Base-by-base conservation (phyloP, 2,329 filamentous ascomycete genomes). In the Teratosphaeriaceae sp. region DNA sequence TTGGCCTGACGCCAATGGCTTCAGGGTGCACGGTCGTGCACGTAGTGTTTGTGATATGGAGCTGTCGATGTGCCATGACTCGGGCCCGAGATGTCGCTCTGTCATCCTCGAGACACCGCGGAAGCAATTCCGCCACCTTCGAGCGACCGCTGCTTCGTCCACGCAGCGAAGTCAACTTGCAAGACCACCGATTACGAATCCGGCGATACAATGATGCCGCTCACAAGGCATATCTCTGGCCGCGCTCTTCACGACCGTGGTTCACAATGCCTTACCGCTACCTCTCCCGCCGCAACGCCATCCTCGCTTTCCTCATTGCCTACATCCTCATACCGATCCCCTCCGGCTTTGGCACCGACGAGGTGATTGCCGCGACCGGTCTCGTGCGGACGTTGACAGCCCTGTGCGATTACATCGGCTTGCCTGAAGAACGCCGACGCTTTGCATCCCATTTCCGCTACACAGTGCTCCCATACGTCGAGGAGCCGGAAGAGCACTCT, bases 301-400 rank as follows among this genome's bases (percentile, higher is more conserved):
- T 39, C 37, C 5, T 39, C 37, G 24, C 20, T 13, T 15, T 29
- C n/a, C 5, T 39, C 22, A 9, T 29, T 7, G 37, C 37, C n/a
- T 39, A 6, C 13, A n/a, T 16, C 13, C 29, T 13, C 26, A 33
- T 40, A n/a, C 38, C 38, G 11, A 21, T n/a, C 19, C 38, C 38
- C 13, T 11, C 27, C 12, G 27, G 38, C 9, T 18, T 33, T 2
- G 38, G 27, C 12, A 22, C 38, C 3, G 29, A 33, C 19, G 26
- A 33, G 6, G 16, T 40, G 3, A 33, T 23, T 8, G 38, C 26
- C 5, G 8, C 27, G 8, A 22, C 38, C 6, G 38, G 38, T 22
- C 8, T 33, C 6, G n/a, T 12, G 5, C 26, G 29, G 9, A 23
- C 29, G 9, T 20, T 31, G 13, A 22, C 22, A 3, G 9, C 4